Evolutionary conservation across 2,329 filamentous ascomycete genomes (phyloP).

Genomic region (Beauveria rudraprayagi): DNA sequence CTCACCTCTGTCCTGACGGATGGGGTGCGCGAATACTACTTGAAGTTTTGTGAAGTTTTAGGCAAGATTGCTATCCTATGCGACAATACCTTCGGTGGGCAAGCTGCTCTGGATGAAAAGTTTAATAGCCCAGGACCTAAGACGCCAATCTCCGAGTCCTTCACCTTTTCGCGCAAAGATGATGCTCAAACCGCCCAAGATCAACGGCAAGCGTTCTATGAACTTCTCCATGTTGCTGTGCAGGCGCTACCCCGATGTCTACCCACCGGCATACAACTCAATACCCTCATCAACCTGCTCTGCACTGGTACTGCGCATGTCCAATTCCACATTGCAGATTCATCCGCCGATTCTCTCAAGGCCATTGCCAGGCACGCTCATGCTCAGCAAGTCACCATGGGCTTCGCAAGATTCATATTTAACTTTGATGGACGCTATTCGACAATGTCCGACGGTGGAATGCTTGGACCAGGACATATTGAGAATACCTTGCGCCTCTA

Average conservation of each 20-base stretch:
- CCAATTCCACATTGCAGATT: constrained; percentile 82
- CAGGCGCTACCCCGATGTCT: constrained; percentile 92
- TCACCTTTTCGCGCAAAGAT: constrained; percentile 80
- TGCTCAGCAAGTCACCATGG: constrained; percentile 91
- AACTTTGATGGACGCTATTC: constrained; percentile 97
- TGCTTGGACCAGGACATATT: constrained; percentile 89
- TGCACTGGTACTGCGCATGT: constrained; percentile 97
- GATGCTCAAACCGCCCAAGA: constrained; percentile 66
- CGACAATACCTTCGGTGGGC: constrained; percentile 93
- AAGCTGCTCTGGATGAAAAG: constrained; percentile 91
- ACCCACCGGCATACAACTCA: constrained; percentile 84
- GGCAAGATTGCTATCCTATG: constrained; percentile 95
- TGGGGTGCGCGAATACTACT: constrained; percentile 74
- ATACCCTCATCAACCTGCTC: constrained; percentile 84
- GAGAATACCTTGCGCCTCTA: constrained; percentile 90
- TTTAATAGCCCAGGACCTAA: constrained; percentile 82
- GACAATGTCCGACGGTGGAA: constrained; percentile 95
- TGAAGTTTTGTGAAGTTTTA: constrained; percentile 86
- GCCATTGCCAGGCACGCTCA: constrained; percentile 90
- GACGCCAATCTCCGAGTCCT: constrained; percentile 89
- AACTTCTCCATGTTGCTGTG: constrained; percentile 88
- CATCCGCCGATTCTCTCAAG: constrained; percentile 87
- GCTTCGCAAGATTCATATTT: constrained; percentile 96
- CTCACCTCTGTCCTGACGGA: constrained; percentile 60
- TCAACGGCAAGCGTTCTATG: constrained; percentile 90